These are phyloP conservation scores for Centrapalus pauciflorus DNA, from an alignment of 129 eudicot genomes.

Conservation along the genomic window DNA sequence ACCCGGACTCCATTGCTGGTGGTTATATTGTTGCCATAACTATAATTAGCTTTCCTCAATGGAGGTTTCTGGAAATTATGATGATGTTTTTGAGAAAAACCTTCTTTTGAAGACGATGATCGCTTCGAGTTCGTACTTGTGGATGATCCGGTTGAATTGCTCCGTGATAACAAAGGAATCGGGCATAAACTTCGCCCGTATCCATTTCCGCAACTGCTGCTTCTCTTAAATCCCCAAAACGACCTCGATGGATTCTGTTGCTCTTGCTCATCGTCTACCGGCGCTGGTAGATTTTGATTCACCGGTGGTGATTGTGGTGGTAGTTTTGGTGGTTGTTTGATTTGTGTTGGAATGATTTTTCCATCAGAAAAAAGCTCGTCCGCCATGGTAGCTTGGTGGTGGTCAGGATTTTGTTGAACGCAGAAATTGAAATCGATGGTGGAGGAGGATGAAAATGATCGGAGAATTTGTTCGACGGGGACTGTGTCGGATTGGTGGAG, in stretches of 20 bases:
- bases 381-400: slow-evolving; percentile 25
- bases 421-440: slow-evolving; percentile 70
- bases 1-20: slow-evolving; percentile 34
- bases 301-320: slow-evolving; percentile 15
- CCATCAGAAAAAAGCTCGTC: slow-evolving; percentile 36
- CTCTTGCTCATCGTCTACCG: slow-evolving; percentile 22
- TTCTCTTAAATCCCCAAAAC: slow-evolving; percentile 73
- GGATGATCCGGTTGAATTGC: slow-evolving; percentile 83
- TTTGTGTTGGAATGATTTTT: slow-evolving; percentile 16
- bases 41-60: slow-evolving; percentile 42
- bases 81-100: slow-evolving; percentile 29
- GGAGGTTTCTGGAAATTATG: slow-evolving; percentile 61
- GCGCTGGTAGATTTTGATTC: background rate
- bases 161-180: slow-evolving; percentile 58
- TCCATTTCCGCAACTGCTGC: slow-evolving; percentile 72
- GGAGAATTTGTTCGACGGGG: slow-evolving; percentile 60
- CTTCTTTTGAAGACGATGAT: slow-evolving; percentile 34
- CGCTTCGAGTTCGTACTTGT: slow-evolving; percentile 38
- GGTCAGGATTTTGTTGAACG: slow-evolving; percentile 26
- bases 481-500: slow-evolving; percentile 51
- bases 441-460: slow-evolving; percentile 39
- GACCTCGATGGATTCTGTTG: slow-evolving; percentile 40
- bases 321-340: slow-evolving; percentile 14
- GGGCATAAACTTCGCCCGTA: slow-evolving; percentile 73
- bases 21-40: slow-evolving; percentile 9